These are phyloP conservation scores for Kodamaea restingae DNA, from an alignment of 805 yeast genomes.

Conservation along the genomic window DNA sequence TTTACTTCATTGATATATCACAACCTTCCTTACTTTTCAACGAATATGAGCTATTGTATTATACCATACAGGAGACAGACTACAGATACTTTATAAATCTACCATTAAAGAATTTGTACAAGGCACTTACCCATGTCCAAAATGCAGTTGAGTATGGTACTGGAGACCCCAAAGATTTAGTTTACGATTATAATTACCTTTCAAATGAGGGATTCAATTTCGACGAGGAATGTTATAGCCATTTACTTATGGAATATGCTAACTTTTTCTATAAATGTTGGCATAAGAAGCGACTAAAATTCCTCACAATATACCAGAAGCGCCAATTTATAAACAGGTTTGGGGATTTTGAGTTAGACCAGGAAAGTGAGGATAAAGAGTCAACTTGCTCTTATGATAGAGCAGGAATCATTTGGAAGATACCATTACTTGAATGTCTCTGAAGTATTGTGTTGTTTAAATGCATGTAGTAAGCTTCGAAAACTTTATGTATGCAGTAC, in stretches of 20 bases:
- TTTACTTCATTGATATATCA: slow-evolving; percentile 42
- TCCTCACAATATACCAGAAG: slow-evolving; percentile 38
- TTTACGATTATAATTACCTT: slow-evolving; percentile 17
- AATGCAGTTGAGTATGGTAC: slow-evolving; percentile 11
- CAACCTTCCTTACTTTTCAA: slow-evolving; percentile 39
- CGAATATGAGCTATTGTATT: slow-evolving; percentile 41
- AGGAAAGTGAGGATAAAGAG: slow-evolving; percentile 2
- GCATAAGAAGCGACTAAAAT: slow-evolving; percentile 32
- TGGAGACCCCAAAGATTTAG: slow-evolving; percentile 15
- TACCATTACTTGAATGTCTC: slow-evolving; percentile 24
- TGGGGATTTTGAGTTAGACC: slow-evolving; percentile 32
- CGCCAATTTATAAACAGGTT: slow-evolving; percentile 40
- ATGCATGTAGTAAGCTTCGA: not conserved
- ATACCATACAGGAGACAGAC: slow-evolving; percentile 38
- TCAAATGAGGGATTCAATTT: not conserved
- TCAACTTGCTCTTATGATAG: slow-evolving; percentile 29
- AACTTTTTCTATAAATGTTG: slow-evolving; percentile 28
- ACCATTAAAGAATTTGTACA: slow-evolving; percentile 44
- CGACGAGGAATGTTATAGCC: not conserved
- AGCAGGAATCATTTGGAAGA: slow-evolving; percentile 40
- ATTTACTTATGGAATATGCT: slow-evolving; percentile 27
- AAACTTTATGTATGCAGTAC: not conserved
- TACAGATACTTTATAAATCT: slow-evolving; percentile 42
- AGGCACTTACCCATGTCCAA: slow-evolving; percentile 37
- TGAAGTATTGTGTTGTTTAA: not conserved